Evolutionary conservation across 352 stramenopile species (phyloP).

Genomic region (Globisporangium splendens): DNA sequence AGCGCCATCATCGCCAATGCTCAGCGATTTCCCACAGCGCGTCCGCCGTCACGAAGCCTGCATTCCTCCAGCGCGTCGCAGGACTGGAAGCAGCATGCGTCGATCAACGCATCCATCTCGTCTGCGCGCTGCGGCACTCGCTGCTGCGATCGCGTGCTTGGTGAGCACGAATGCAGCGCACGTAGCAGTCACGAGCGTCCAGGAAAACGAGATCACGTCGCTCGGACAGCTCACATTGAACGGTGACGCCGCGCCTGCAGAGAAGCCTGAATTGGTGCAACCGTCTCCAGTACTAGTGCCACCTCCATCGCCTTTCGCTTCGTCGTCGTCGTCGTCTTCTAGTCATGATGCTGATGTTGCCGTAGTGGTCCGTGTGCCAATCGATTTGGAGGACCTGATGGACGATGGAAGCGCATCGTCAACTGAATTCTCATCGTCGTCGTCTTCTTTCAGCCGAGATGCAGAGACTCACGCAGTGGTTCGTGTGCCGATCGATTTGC

Average conservation of each 20-base stretch:
- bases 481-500: slow-evolving; percentile 7
- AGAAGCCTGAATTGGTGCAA: neutral
- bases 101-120: neutral
- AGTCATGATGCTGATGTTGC: neutral
- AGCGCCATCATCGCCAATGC: neutral
- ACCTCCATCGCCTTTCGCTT: neutral
- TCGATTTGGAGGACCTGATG: neutral
- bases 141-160: neutral
- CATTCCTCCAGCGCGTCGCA: neutral
- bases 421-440: neutral
- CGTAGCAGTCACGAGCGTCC: neutral
- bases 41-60: neutral
- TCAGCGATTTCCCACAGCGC: neutral
- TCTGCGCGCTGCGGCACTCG: neutral
- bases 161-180: slow-evolving; percentile 2
- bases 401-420: neutral
- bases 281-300: neutral
- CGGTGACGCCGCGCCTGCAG: neutral
- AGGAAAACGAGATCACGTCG: slow-evolving; percentile 8
- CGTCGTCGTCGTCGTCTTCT: neutral
- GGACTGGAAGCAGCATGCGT: neutral
- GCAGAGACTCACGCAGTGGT: neutral
- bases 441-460: neutral
- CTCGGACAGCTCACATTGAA: slow-evolving; percentile 5
- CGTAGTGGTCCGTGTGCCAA: neutral